Base-by-base conservation (phyloP, 2,329 filamentous ascomycete genomes). In the Geosmithia putterillii region DNA sequence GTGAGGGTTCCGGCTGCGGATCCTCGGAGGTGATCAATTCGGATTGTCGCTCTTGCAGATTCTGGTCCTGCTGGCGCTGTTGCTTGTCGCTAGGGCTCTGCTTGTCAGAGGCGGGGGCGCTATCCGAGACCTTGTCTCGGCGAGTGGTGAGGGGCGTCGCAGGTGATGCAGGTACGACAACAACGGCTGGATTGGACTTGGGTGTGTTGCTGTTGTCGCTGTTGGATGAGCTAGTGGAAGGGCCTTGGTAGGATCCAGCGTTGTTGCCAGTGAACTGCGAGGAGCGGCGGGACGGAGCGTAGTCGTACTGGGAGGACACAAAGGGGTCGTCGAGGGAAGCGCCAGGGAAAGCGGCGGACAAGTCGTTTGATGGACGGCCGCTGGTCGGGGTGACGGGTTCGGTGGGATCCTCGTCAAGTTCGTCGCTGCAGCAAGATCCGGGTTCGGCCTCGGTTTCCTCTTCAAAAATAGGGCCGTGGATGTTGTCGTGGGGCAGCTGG, bases 341-440 rank as follows among this genome's bases (percentile, higher is more conserved):
- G 21, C 15, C 63, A 47, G 28, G 10, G 63, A 48, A 78, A 76
- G 49, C 76, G 72, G 45, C 71, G 69, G 40, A 14, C 28, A 32
- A 12, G 3, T 32, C 28, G 28, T 32, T 12, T 12, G 74, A 76
- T 52, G 73, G 57, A 42, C 63, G 69, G 47, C 71, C 67, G 51
- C 76, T 79, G 46, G 76, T 70, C 40, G 77, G 78, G 19, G 77
- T 81, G 45, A 76, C 65, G 38, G 77, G 77, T 50, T 81, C 77
- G 60, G 73, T 71, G 44, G 67, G 63, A 20, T 69, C 70, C 52
- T 80, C 76, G 57, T 71, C 78, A 48, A n/a, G 73, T 14, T 32
- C 28, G 28, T 32, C 28, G 28, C 28, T 32, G 28, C 28, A 32
- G 28, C 28, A 32, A 14, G 10, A 32, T 12, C 28, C 28, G 15